phyloP scores from a whole-genome alignment of 345 rosid genomes.

The Clarkia xantiana region DNA sequence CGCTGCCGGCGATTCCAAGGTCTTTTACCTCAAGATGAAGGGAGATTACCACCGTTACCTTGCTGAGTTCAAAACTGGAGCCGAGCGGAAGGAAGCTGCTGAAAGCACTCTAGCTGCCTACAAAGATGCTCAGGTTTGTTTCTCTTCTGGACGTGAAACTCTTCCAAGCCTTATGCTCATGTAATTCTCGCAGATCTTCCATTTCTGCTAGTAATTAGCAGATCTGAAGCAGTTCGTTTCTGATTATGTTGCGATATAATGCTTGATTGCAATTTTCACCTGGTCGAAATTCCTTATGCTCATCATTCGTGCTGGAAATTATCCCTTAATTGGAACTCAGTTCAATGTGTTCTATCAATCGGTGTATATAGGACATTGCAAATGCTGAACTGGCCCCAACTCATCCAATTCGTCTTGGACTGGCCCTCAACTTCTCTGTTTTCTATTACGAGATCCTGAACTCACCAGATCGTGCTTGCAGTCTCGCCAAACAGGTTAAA shows the following conservation, averaged over 20 bases:
- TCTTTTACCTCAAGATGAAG: conserved; percentile 57
- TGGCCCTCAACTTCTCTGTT: conserved; percentile 29
- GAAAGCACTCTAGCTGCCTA: conserved; percentile 9
- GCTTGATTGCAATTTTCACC: no score
- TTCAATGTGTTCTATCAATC: no score
- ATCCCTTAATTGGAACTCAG: no score
- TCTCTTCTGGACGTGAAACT: conserved; percentile 8
- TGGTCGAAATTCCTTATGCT: no score
- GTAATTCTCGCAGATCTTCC: conserved; percentile 8
- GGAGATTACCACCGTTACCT: conserved; percentile 11
- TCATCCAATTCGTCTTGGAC: conserved; percentile 31
- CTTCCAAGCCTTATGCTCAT: conserved; percentile 33
- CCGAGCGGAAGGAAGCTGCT: conserved; percentile 10
- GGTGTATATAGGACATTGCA: conserved; percentile 7
- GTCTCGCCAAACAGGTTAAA: conserved; percentile 9
- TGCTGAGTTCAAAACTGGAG: conserved; percentile 11
- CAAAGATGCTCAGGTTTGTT: conserved; percentile 27
- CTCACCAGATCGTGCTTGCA: conserved; percentile 18
- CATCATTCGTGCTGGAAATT: no score
- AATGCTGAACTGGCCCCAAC: conserved; percentile 22
- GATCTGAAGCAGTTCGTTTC: no score
- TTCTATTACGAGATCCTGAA: conserved; percentile 30
- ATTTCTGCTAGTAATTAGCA: no score
- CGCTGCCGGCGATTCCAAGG: conserved; percentile 59
- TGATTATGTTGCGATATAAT: no score